Percentiles rank a stretch among this genome's conserved stretches.
Conservation (phyloP, 352 stramenopile genomes). For the Globisporangium perplexum region DNA sequence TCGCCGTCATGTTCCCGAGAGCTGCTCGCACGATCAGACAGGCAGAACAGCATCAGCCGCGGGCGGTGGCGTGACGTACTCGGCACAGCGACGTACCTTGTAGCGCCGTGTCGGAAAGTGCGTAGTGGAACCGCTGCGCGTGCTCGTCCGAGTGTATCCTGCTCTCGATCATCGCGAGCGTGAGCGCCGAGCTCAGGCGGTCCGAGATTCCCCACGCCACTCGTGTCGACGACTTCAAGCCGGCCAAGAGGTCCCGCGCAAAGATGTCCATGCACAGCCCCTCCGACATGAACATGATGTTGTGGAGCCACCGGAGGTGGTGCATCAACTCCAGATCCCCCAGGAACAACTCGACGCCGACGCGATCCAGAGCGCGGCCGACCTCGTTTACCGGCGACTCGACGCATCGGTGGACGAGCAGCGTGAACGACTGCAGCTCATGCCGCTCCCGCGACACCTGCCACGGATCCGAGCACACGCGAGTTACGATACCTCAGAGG, state of each 20-base stretch:
- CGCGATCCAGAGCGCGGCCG: slow-evolving; percentile 33
- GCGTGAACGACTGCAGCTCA: slow-evolving; percentile 24
- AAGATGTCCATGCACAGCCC: slow-evolving; percentile 73
- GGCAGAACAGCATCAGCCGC: not conserved
- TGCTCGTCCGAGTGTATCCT: slow-evolving; percentile 17
- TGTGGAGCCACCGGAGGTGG: slow-evolving; percentile 56
- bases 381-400: slow-evolving; percentile 32
- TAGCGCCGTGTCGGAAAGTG: slow-evolving; percentile 24
- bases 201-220: slow-evolving; percentile 39
- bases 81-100: slow-evolving; percentile 22
- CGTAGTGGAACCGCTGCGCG: slow-evolving; percentile 43
- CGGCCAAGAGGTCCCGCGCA: slow-evolving; percentile 41
- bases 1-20: slow-evolving; percentile 29
- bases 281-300: slow-evolving; percentile 68
- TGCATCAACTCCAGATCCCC: slow-evolving; percentile 31
- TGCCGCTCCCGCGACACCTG: not conserved
- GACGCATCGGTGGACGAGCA: slow-evolving; percentile 35
- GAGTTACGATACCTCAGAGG: not conserved
- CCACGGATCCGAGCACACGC: not conserved
- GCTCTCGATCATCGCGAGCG: slow-evolving; percentile 53
- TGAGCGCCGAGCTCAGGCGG: slow-evolving; percentile 42
- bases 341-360: slow-evolving; percentile 39
- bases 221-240: slow-evolving; percentile 35
- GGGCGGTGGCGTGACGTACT: not conserved
- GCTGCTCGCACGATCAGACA: slow-evolving; percentile 12